phyloP scores from a whole-genome alignment of 2,329 filamentous ascomycete genomes.

The Trichoderma citrinoviride region DNA sequence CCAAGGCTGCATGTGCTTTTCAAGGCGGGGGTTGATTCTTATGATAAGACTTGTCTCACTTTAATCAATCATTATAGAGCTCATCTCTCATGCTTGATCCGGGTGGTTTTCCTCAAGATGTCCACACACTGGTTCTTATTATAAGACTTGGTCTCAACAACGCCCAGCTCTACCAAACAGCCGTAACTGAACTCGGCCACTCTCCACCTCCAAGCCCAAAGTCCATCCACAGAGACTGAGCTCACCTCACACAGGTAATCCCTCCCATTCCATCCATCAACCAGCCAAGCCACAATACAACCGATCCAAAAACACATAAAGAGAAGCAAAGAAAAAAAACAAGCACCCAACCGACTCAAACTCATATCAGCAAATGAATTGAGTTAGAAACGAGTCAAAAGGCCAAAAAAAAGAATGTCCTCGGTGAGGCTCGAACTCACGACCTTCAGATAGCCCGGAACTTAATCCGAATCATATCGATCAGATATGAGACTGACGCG shows the following conservation, averaged over 20 bases:
- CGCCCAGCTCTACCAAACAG: not conserved
- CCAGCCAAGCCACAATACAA: too few relatives aligned
- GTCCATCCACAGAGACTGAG: too few relatives aligned
- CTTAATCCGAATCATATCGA: constrained; percentile 30
- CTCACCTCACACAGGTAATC: not conserved
- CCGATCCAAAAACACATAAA: not conserved
- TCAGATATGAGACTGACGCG: constrained; percentile 21
- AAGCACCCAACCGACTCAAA: too few relatives aligned
- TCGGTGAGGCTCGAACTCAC: constrained; percentile 51
- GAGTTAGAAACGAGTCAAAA: not conserved
- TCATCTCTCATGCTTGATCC: not conserved
- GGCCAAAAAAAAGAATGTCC: constrained; percentile 34
- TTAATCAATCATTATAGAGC: not conserved
- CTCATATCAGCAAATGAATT: too few relatives aligned
- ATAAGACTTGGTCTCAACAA: too few relatives aligned
- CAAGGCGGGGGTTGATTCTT: not conserved
- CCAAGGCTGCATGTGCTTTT: not conserved
- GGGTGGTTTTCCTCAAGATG: too few relatives aligned
- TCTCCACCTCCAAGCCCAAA: too few relatives aligned
- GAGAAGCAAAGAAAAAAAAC: too few relatives aligned
- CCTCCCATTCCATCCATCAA: too few relatives aligned
- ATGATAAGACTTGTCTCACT: not conserved
- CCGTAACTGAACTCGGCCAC: not conserved
- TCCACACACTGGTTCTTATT: too few relatives aligned
- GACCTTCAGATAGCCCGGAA: constrained; percentile 42